Evolutionary conservation across 768 basidiomycete species (phyloP).

Genomic region (Mycena belliarum): DNA sequence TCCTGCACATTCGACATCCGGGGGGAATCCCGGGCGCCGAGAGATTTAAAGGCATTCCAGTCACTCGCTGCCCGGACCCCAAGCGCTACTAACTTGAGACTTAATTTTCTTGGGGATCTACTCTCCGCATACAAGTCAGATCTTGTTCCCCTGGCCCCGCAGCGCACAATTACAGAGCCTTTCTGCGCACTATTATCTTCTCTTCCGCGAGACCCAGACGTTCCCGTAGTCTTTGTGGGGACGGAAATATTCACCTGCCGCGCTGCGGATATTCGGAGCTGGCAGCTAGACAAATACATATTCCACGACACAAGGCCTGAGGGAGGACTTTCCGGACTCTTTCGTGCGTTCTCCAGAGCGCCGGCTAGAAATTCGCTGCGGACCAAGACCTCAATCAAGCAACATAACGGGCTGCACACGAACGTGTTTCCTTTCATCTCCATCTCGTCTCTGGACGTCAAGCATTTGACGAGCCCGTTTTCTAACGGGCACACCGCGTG

Average conservation of each 20-base stretch:
- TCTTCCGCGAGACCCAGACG: slow-evolving; percentile 1
- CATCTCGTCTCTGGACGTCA: slow-evolving; percentile 13
- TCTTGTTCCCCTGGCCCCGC: slow-evolving; percentile 10
- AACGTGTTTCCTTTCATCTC: slow-evolving; percentile 17
- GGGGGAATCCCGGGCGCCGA: slow-evolving; percentile 3
- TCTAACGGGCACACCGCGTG: slow-evolving; percentile 1
- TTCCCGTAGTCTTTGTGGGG: slow-evolving; percentile 16
- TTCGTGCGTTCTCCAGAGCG: neutral
- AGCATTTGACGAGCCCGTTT: slow-evolving; percentile 4
- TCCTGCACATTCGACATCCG: slow-evolving; percentile 11
- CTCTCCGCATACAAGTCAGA: slow-evolving; percentile 16
- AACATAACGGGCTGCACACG: slow-evolving; percentile 12
- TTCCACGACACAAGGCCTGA: neutral
- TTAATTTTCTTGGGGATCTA: slow-evolving; percentile 16
- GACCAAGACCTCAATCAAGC: slow-evolving; percentile 4
- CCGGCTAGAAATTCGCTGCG: neutral
- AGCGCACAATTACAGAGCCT: slow-evolving; percentile 8
- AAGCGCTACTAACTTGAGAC: neutral
- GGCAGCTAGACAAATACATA: slow-evolving; percentile 17
- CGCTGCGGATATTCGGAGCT: slow-evolving; percentile 8
- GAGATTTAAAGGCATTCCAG: slow-evolving; percentile 4
- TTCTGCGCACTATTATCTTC: slow-evolving; percentile 20
- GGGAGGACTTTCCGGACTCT: neutral
- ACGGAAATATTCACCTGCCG: slow-evolving; percentile 17
- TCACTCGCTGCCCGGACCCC: neutral